Percentiles rank a stretch among this genome's conserved stretches.
Evolutionary conservation across 2,329 filamentous ascomycete genomes (phyloP).

Genomic region (Nigrograna mackinnonii): DNA sequence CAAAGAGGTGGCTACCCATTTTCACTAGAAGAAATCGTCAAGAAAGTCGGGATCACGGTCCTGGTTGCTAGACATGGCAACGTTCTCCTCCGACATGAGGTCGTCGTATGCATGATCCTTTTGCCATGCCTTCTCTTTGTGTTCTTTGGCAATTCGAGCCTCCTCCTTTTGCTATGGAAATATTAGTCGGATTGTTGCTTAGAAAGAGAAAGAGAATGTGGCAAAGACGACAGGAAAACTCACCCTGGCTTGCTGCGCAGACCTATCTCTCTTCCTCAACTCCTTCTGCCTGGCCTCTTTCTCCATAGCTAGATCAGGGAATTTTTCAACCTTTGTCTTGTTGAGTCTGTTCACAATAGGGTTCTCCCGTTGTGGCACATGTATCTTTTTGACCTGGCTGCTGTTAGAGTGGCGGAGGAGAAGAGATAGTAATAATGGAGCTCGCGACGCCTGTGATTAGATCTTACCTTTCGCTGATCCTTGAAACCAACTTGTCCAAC

Average conservation of each 20-base stretch:
- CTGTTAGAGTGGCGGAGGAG: constrained; percentile 3
- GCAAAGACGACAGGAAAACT: constrained; percentile 13
- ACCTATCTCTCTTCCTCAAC: constrained; percentile 72
- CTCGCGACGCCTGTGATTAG: no score
- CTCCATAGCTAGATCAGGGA: constrained; percentile 81
- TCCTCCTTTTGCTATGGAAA: constrained; percentile 73
- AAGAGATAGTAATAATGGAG: no score
- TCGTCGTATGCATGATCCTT: constrained; percentile 99
- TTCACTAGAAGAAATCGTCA: constrained; percentile 74
- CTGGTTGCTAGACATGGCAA: constrained; percentile 81
- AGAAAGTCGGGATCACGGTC: constrained; percentile 76
- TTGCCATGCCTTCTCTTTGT: constrained; percentile 88
- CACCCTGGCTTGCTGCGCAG: constrained; percentile 65
- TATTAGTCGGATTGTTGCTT: no score
- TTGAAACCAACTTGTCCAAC: constrained; percentile 95
- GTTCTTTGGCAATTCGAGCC: constrained; percentile 71
- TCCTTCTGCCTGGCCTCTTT: constrained; percentile 75
- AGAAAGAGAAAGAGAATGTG: background rate
- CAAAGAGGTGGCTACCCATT: no score
- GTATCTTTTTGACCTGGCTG: constrained; percentile 73
- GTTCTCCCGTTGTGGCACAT: constrained; percentile 83
- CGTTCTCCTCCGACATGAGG: constrained; percentile 79
- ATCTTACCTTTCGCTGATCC: constrained; percentile 69
- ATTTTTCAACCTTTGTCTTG: constrained; percentile 90
- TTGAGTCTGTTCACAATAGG: constrained; percentile 95